phyloP scores from a whole-genome alignment of 2,329 filamentous ascomycete genomes.

The Colletotrichum falcatum region DNA sequence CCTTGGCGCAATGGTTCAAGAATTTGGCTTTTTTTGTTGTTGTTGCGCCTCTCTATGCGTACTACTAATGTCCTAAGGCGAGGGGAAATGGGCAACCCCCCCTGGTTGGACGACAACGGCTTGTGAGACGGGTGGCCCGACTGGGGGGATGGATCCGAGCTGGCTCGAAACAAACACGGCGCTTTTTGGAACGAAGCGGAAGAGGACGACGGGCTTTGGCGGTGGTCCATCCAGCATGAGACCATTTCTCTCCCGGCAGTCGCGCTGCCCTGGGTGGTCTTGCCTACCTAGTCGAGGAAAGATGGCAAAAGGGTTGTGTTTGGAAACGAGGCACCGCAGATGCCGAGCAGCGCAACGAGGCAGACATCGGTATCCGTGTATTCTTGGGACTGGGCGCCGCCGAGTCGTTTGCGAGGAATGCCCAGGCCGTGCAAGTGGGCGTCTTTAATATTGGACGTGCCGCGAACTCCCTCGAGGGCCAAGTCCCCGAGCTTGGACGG shows the following conservation, averaged over 20 bases:
- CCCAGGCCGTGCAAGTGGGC: slow-evolving; percentile 21
- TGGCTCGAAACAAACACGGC: slow-evolving; percentile 8
- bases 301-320: not conserved
- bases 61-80: not conserved
- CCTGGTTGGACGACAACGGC: slow-evolving; percentile 10
- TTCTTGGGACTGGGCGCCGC: slow-evolving; percentile 26
- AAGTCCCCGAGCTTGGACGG: slow-evolving; percentile 18
- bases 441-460: slow-evolving; percentile 12
- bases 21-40: slow-evolving; percentile 5
- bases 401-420: slow-evolving; percentile 6
- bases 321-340: slow-evolving; percentile 3
- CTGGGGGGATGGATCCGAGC: not conserved
- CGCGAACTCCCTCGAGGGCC: slow-evolving; percentile 10
- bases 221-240: slow-evolving; percentile 17
- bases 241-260: slow-evolving; percentile 31
- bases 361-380: slow-evolving; percentile 15
- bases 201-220: not conserved
- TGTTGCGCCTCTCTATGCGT: slow-evolving; percentile 10
- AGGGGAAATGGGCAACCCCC: not conserved
- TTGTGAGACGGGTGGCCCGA: not conserved
- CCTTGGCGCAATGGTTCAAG: slow-evolving; percentile 18
- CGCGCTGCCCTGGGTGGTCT: slow-evolving; percentile 19
- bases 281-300: slow-evolving; percentile 20
- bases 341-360: not conserved
- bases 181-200: not conserved